These are phyloP conservation scores for Hypocreales sp. DNA, from an alignment of 2,329 filamentous ascomycete genomes.

Conservation along the genomic window DNA sequence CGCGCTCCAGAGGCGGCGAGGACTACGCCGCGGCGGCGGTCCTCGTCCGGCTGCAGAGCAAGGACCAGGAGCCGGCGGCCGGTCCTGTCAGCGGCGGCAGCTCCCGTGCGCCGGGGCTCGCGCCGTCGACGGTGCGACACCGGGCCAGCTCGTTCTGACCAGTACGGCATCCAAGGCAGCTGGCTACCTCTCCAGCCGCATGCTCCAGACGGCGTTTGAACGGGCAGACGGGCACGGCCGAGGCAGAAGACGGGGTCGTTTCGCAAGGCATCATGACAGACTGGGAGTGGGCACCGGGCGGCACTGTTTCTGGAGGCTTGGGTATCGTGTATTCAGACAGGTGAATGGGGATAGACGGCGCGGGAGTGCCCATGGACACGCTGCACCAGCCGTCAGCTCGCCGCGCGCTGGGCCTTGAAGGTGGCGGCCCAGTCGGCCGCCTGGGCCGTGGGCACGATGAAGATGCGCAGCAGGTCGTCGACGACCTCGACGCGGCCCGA, in stretches of 20 bases:
- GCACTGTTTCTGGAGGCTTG: too few species aligned
- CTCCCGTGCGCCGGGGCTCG: too few species aligned
- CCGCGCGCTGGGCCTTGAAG: conserved; percentile 61
- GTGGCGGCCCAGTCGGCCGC: conserved; percentile 66
- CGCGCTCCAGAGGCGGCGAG: not conserved
- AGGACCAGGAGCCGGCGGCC: not conserved
- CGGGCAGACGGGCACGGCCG: too few species aligned
- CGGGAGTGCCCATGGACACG: too few species aligned
- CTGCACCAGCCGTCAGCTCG: too few species aligned
- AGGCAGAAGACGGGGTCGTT: too few species aligned
- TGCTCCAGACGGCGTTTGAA: too few species aligned
- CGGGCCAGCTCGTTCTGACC: not conserved
- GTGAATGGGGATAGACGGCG: too few species aligned
- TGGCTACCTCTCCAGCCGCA: not conserved
- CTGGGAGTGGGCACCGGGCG: too few species aligned
- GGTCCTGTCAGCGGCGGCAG: too few species aligned
- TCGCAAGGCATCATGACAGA: not conserved
- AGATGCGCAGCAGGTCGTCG: conserved; percentile 71
- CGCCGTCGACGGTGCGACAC: not conserved
- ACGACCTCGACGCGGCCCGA: conserved; percentile 73
- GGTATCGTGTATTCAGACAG: too few species aligned
- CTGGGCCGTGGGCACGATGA: conserved; percentile 59
- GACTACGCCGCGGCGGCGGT: conserved; percentile 2
- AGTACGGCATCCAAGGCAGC: not conserved
- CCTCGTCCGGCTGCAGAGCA: conserved; percentile 1